Conservation (phyloP, 169 alveolate genomes). For the Cryptosporidium baileyi region DNA sequence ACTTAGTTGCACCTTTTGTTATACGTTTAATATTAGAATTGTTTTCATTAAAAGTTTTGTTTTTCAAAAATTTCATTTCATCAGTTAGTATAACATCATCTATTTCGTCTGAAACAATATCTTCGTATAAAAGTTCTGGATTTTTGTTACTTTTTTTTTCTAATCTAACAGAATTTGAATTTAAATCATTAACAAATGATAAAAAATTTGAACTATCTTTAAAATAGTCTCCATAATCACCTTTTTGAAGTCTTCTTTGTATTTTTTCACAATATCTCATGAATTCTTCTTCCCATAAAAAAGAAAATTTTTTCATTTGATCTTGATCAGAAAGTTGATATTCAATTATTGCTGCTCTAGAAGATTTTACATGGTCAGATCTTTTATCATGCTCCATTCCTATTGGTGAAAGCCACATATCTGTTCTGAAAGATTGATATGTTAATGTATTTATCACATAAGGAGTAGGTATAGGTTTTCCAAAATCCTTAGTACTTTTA, state of each 20-base stretch:
- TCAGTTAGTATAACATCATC: constrained; percentile 1
- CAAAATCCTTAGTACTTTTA: constrained; percentile 41
- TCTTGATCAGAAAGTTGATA: constrained; percentile 66
- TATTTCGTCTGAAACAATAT: not conserved
- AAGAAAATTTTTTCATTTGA: constrained; percentile 41
- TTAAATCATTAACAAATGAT: not conserved
- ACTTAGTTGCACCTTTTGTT: constrained; percentile 37
- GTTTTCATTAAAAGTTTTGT: not conserved
- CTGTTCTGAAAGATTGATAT: constrained; percentile 62
- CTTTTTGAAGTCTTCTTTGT: constrained; percentile 20
- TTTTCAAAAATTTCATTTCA: not conserved
- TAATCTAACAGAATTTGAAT: not conserved
- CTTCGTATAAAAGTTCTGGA: not conserved
- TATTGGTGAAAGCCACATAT: constrained; percentile 68
- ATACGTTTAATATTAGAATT: constrained; percentile 21
- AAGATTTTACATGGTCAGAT: constrained; percentile 38
- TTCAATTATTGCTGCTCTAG: constrained; percentile 61
- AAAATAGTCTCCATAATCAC: constrained; percentile 29
- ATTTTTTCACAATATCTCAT: constrained; percentile 53
- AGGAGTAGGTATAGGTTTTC: constrained; percentile 65
- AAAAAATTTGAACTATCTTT: constrained; percentile 45
- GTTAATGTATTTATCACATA: constrained; percentile 60
- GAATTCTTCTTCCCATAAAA: constrained; percentile 55
- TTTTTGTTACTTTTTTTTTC: not conserved
- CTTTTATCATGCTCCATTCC: constrained; percentile 59